Evolutionary conservation across 140 eudicot genomes (phyloP), one percentile per base, ranked within the genome.

Genomic region (Bidens hawaiensis): DNA sequence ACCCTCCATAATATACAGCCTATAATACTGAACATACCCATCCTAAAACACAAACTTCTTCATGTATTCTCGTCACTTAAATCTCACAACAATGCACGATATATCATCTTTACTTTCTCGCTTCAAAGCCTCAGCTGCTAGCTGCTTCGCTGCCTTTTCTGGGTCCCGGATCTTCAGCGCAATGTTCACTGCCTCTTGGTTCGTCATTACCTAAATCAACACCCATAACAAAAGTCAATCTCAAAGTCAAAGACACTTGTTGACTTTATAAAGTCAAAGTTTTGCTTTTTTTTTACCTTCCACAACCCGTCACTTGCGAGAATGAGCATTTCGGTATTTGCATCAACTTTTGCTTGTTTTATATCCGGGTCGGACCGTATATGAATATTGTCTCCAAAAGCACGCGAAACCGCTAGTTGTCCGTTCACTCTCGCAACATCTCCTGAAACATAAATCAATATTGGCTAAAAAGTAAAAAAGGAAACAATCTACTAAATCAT

Each of bases 371-470:
- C 97, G 4, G 81, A 86, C 1, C 96, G 79, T 5, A 90, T 56
- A 78, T 90, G 97, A 8, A 62, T 63, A 68, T 90, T 90, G 84
- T 90, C 96, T 65, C 97, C 97, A 26, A 90, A 90, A 59, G 97
- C 97, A 50, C 97, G 95, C 25, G 97, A 86, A 62, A 90, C 97
- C 6, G 97, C 97, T 30, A 90, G 79, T 52, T 87, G 95, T 16
- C 97, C 96, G 8, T 90, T 83, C 76, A 90, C 97, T 71, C 97
- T 59, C 17, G 97, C 94, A n/a, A 90, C 97, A 40, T 90, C 97
- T 22, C 97, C 97, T 90, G 45, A 57, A 56, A 68, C 18, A 61
- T 43, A n/a, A 41, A 51, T 31, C 25, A 47, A 38, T 11, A 38
- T 11, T 38, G 11, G 4, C 45, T 38, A 11, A 28, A 56, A 56